Conservation (phyloP, 2,329 filamentous ascomycete species). For the Sclerotinia borealis region DNA sequence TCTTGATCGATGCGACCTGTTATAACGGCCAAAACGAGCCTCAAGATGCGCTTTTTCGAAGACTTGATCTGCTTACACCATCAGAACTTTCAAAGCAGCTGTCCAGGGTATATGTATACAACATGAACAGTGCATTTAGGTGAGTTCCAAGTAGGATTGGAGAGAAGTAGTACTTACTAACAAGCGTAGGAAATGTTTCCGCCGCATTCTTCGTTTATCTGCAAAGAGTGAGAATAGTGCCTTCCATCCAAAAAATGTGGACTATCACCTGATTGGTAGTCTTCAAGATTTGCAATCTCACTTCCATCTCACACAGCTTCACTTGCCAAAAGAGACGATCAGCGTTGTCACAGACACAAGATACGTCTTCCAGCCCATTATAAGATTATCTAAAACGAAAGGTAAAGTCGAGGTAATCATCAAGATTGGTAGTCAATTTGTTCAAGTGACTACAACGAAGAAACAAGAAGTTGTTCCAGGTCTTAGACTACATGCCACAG, state of each 20-base stretch:
- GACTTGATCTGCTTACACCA: conserved; percentile 56
- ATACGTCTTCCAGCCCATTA: conserved; percentile 60
- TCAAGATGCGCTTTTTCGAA: conserved; percentile 59
- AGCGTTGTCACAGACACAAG: conserved; percentile 61
- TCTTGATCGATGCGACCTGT: conserved; percentile 64
- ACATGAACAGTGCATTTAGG: conserved; percentile 65
- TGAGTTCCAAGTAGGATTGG: conserved; percentile 43
- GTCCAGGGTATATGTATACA: conserved; percentile 60
- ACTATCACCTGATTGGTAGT: conserved; percentile 60
- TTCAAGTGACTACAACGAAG: conserved; percentile 62
- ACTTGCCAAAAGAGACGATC: conserved; percentile 64
- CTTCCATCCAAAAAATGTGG: conserved; percentile 58
- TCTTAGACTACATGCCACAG: conserved; percentile 53
- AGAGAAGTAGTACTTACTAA: not conserved
- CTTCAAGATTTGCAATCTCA: conserved; percentile 59
- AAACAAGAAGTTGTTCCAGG: conserved; percentile 63
- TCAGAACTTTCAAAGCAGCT: conserved; percentile 54
- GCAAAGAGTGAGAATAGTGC: conserved; percentile 54
- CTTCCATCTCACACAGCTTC: conserved; percentile 60
- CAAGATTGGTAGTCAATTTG: conserved; percentile 63
- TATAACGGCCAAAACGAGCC: conserved; percentile 63
- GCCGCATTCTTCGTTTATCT: conserved; percentile 55
- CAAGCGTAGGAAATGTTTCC: conserved; percentile 54
- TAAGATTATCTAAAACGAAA: conserved; percentile 59
- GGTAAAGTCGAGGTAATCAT: conserved; percentile 65